phyloP scores from a whole-genome alignment of 2,329 filamentous ascomycete genomes.

The Neofusicoccum umdonicola region DNA sequence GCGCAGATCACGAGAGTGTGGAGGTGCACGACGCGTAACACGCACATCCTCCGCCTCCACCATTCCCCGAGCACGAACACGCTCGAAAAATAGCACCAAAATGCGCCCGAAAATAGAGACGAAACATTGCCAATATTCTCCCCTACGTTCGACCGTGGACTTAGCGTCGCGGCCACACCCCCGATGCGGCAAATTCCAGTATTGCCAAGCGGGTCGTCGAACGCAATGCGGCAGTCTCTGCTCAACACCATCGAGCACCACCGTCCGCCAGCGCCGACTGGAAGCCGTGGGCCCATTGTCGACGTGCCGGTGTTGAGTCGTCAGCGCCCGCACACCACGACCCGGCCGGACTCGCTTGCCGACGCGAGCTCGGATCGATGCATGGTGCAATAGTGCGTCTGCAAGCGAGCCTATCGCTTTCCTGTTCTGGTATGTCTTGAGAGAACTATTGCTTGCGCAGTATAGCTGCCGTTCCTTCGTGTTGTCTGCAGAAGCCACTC shows the following conservation, averaged over 20 bases:
- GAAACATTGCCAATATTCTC: conserved; percentile 15
- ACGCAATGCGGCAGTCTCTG: neutral
- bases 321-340: no score
- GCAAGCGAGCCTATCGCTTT: conserved; percentile 5
- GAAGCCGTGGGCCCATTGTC: no score
- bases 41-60: neutral
- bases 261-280: no score
- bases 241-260: neutral
- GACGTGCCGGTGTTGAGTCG: no score
- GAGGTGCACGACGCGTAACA: neutral
- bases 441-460: neutral
- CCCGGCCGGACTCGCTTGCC: no score
- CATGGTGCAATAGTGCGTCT: neutral
- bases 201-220: conserved; percentile 2
- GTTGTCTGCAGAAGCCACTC: neutral
- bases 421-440: neutral
- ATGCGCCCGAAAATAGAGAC: neutral
- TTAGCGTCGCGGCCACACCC: conserved; percentile 2
- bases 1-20: neutral
- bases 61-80: neutral
- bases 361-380: neutral
- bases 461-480: neutral
- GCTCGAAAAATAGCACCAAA: neutral
- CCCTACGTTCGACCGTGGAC: conserved; percentile 14
- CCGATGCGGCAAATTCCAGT: conserved; percentile 7